A percentile compares a stretch with the other conserved stretches of the same genome.
These are phyloP conservation scores for Onygenales sp. DNA, from an alignment of 2,329 filamentous ascomycete genomes.

Conservation along the genomic window DNA sequence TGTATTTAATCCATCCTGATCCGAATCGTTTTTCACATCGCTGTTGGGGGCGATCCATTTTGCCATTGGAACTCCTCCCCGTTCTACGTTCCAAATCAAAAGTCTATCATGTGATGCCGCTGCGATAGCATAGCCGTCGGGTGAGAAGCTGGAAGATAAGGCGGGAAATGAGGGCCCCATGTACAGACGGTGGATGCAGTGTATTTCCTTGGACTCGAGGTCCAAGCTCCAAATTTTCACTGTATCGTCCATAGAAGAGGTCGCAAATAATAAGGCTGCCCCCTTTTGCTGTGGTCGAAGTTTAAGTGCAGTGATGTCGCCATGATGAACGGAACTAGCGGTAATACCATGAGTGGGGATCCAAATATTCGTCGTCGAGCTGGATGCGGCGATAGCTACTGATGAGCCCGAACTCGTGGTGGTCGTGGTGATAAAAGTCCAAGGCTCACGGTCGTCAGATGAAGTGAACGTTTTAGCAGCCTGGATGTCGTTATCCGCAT, in stretches of 20 bases:
- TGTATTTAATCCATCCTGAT: slow-evolving; percentile 18
- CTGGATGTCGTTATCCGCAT: slow-evolving; percentile 29
- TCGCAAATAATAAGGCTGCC: slow-evolving; percentile 29
- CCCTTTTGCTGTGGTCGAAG: slow-evolving; percentile 25
- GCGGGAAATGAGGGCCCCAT: slow-evolving; percentile 28
- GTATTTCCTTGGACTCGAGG: slow-evolving; percentile 26
- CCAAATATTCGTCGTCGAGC: slow-evolving; percentile 31
- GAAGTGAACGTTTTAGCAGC: slow-evolving; percentile 26
- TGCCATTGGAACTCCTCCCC: slow-evolving; percentile 34
- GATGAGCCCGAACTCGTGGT: slow-evolving; percentile 18
- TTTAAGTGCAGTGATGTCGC: slow-evolving; percentile 35
- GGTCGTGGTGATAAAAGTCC: slow-evolving; percentile 32
- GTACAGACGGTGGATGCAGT: slow-evolving; percentile 27
- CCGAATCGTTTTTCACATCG: slow-evolving; percentile 20
- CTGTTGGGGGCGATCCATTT: slow-evolving; percentile 26
- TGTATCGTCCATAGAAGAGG: slow-evolving; percentile 36
- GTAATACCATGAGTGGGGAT: slow-evolving; percentile 35
- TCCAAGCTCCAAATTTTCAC: slow-evolving; percentile 37
- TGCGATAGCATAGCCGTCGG: slow-evolving; percentile 37
- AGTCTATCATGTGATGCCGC: slow-evolving; percentile 35
- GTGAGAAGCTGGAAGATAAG: slow-evolving; percentile 35
- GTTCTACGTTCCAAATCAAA: slow-evolving; percentile 39
- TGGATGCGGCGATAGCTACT: slow-evolving; percentile 32
- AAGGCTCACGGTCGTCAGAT: slow-evolving; percentile 21
- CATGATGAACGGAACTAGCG: slow-evolving; percentile 30